Evolutionary conservation across 495 filamentous ascomycete species (phyloP).

Genomic region (Aspergillus hancockii): DNA sequence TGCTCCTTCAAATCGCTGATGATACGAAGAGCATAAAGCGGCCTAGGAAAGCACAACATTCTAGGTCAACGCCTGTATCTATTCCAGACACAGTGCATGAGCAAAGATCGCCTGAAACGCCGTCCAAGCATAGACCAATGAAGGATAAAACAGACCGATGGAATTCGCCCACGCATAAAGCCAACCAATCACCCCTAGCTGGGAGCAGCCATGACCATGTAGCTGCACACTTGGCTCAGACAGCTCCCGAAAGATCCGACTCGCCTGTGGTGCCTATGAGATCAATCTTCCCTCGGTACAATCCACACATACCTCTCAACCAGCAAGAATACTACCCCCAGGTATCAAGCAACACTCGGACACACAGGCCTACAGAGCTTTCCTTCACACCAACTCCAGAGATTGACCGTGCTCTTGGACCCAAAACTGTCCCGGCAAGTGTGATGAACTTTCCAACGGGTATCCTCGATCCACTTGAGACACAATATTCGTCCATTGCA

Average conservation of each 20-base stretch:
- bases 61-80: slow-evolving; percentile 23
- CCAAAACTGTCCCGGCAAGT: slow-evolving; percentile 49
- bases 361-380: slow-evolving; percentile 37
- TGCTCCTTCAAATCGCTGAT: slow-evolving; percentile 43
- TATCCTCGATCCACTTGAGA: slow-evolving; percentile 34
- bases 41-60: slow-evolving; percentile 22
- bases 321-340: slow-evolving; percentile 71
- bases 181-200: slow-evolving; percentile 42
- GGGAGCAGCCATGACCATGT: slow-evolving; percentile 16
- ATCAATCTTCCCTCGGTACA: slow-evolving; percentile 82
- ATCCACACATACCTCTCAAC: slow-evolving; percentile 66
- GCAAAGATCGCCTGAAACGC: slow-evolving; percentile 24
- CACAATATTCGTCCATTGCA: slow-evolving; percentile 42
- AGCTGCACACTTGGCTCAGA: slow-evolving; percentile 42
- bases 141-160: slow-evolving; percentile 17
- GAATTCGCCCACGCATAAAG: slow-evolving; percentile 41
- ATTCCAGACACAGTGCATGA: slow-evolving; percentile 16
- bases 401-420: slow-evolving; percentile 42
- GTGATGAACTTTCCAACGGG: slow-evolving; percentile 46
- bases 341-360: slow-evolving; percentile 42
- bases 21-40: slow-evolving; percentile 36
- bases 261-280: slow-evolving; percentile 51
- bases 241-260: slow-evolving; percentile 30
- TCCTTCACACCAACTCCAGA: slow-evolving; percentile 33
- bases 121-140: slow-evolving; percentile 26